Evolutionary conservation across 140 eudicot species (phyloP), one percentile per base, ranked within the genome.

Genomic region (Anethum foeniculum): DNA sequence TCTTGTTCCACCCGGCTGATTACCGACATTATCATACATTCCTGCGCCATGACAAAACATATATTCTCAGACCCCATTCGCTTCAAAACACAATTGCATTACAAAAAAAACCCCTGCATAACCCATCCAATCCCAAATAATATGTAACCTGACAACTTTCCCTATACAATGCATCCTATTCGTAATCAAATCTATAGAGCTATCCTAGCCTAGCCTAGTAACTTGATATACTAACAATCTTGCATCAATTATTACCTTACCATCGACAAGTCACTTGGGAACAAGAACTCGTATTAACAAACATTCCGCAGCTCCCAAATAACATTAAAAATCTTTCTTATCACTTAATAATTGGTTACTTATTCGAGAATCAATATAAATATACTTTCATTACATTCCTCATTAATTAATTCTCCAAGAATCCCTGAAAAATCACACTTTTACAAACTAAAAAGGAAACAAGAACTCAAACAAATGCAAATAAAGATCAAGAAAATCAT

Each of bases 1-100:
- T 87, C 93, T 81, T 80, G 88, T 87, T 79, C 80, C 85, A 47
- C 97, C 96, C 77, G 88, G 69, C 73, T 87, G 93, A 84, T 81
- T 81, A 85, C 92, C 94, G 32, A 83, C 84, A 83, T 89, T 88
- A 88, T 92, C 93, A 82, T 90, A 92, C 97, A 92, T 92, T 67
- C 51, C 82, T 79, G 77, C 49, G 13, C 2, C 6, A 67, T 25
- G n/a, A 5, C 4, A 18, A 16, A 47, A 75, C 36, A 25, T 7
- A 46, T 2, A 46, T 39, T 23, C 6, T 39, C 54, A 73, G 52
- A 46, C 77, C 10, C 28, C 16, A 3, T 21, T 73, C 41, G 2
- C 77, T 41, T 23, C 51, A 21, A 73, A 73, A 10, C 48, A 73
- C 30, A 30, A 41, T 14, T 12, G 7, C 54, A 43, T 12, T 15